Conservation (phyloP, 2,329 filamentous ascomycete genomes). For the Monilinia polystroma region DNA sequence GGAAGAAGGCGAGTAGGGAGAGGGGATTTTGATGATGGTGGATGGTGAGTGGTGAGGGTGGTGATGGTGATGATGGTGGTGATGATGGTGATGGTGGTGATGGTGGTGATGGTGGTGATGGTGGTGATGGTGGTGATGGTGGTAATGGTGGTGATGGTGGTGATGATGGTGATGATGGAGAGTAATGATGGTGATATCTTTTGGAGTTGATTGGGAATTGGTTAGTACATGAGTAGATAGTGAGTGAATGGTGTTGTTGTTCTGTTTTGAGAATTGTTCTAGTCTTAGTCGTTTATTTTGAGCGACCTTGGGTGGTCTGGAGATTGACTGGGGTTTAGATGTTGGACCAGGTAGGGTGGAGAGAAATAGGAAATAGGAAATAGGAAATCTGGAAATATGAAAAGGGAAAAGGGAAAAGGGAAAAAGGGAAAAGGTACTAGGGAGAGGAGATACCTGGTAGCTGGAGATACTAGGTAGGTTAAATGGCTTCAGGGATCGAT, state of each 20-base stretch:
- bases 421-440: too few species aligned
- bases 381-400: neutral
- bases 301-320: neutral
- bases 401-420: too few species aligned
- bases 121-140: too few species aligned
- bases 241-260: slow-evolving; percentile 9
- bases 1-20: neutral
- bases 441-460: too few species aligned
- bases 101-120: too few species aligned
- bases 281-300: neutral
- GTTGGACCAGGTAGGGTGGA: neutral
- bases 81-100: too few species aligned
- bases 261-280: slow-evolving; percentile 10
- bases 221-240: neutral
- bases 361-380: neutral
- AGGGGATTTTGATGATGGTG: neutral
- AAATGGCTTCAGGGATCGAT: neutral
- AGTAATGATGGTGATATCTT: too few species aligned
- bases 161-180: too few species aligned
- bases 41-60: too few species aligned
- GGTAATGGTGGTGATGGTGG: too few species aligned
- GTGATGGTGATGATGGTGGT: too few species aligned
- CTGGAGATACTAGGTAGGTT: too few species aligned
- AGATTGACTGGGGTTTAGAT: neutral
- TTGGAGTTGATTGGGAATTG: neutral